Conservation (phyloP, 2,329 filamentous ascomycete species). For the Raffaelea deltoideospora region DNA sequence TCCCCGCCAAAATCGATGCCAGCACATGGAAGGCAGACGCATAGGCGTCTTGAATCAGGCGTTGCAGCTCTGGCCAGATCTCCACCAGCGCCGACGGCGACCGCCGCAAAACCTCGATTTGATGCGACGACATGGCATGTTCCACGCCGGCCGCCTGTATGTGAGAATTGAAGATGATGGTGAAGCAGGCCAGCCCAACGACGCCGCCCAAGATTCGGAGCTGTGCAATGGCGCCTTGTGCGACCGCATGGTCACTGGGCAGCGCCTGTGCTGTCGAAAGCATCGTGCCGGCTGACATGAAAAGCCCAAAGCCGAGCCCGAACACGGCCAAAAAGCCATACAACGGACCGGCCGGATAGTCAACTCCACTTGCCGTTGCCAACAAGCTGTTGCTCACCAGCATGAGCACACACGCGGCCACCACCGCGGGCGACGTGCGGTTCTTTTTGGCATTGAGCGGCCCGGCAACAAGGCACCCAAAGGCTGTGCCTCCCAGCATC, state of each 20-base stretch:
- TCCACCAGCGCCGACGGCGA: conserved; percentile 10
- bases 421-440: conserved; percentile 34
- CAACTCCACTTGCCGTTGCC: conserved; percentile 22
- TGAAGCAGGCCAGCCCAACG: conserved; percentile 41
- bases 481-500: conserved; percentile 38
- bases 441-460: conserved; percentile 37
- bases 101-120: conserved; percentile 9
- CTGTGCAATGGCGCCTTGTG: conserved; percentile 45
- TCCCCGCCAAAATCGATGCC: conserved; percentile 7
- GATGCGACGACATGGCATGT: conserved; percentile 4
- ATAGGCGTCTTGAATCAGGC: conserved; percentile 7
- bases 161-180: conserved; percentile 38
- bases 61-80: conserved; percentile 8
- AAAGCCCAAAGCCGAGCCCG: conserved; percentile 43
- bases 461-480: conserved; percentile 41
- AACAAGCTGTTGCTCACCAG: conserved; percentile 36
- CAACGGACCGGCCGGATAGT: conserved; percentile 20
- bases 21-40: conserved; percentile 9
- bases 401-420: conserved; percentile 34
- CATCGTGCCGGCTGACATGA: conserved; percentile 40
- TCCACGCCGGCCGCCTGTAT: conserved; percentile 13
- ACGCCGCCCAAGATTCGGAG: conserved; percentile 44
- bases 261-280: conserved; percentile 38
- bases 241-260: conserved; percentile 35
- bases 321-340: conserved; percentile 42